A percentile compares a stretch with the other conserved stretches of the same genome.
Evolutionary conservation across 108 stramenopile genomes (phyloP).

Genomic region (Epipyxis sp.): DNA sequence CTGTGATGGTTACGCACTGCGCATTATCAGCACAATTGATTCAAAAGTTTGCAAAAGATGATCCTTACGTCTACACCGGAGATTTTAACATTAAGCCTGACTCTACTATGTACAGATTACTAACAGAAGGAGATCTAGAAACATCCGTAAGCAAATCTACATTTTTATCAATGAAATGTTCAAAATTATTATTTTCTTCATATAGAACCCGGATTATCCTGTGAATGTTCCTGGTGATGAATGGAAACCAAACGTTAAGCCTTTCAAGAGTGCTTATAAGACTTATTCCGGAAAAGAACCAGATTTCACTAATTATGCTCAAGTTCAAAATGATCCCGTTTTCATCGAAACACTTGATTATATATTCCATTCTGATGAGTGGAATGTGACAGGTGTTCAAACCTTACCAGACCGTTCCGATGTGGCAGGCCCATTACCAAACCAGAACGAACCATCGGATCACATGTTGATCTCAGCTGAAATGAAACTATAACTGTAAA

Average conservation of each 20-base stretch:
- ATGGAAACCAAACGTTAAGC: slow-evolving; percentile 4
- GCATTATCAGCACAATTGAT: slow-evolving; percentile 63
- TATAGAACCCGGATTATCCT: slow-evolving; percentile 13
- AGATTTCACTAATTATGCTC: slow-evolving; percentile 82
- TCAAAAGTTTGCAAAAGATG: slow-evolving; percentile 38
- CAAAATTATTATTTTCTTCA: slow-evolving; percentile 38
- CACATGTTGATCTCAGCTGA: slow-evolving; percentile 43
- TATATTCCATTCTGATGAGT: slow-evolving; percentile 61
- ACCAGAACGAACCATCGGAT: slow-evolving; percentile 43
- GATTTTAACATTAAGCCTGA: slow-evolving; percentile 81
- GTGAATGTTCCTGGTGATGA: slow-evolving; percentile 21
- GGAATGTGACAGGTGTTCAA: slow-evolving; percentile 14
- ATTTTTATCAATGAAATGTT: slow-evolving; percentile 16
- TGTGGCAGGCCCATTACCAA: slow-evolving; percentile 29
- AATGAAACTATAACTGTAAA: too few species aligned
- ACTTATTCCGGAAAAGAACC: slow-evolving; percentile 58
- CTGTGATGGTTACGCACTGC: slow-evolving; percentile 75
- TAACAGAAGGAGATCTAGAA: slow-evolving; percentile 73
- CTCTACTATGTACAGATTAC: slow-evolving; percentile 71
- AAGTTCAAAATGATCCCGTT: slow-evolving; percentile 58
- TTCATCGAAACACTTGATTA: slow-evolving; percentile 90
- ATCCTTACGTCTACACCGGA: slow-evolving; percentile 50
- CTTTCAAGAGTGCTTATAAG: slow-evolving; percentile 34
- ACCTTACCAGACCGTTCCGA: neutral
- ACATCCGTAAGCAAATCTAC: slow-evolving; percentile 47